Conservation (phyloP, 768 basidiomycete species). For the Boletus pseudopeckii region DNA sequence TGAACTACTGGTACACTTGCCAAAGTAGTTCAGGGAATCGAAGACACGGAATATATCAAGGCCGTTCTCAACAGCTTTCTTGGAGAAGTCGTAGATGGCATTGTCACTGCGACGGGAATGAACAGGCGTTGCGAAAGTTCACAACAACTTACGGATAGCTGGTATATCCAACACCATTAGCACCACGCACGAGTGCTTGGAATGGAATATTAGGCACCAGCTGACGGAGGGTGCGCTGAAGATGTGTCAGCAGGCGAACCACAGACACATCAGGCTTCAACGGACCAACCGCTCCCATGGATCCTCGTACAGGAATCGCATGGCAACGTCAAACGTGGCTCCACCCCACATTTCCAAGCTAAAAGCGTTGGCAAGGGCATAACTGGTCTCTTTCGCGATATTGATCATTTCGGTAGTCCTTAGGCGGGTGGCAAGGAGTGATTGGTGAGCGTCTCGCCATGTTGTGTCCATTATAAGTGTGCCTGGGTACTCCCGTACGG, state of each 20-base stretch:
- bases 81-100: constrained; percentile 98
- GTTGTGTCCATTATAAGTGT: constrained; percentile 98
- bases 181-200: constrained; percentile 97
- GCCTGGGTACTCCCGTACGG: constrained; percentile 93
- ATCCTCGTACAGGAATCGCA: constrained; percentile 99
- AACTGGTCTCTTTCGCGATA: constrained; percentile 96
- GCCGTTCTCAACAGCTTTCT: constrained; percentile 99
- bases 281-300: constrained; percentile 96
- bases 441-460: constrained; percentile 99
- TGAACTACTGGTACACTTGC: constrained; percentile 40
- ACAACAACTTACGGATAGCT: constrained; percentile 78
- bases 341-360: constrained; percentile 99
- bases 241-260: constrained; percentile 9
- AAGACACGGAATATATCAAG: constrained; percentile 99
- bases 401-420: constrained; percentile 97
- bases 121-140: background rate
- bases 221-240: constrained; percentile 83
- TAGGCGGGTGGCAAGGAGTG: constrained; percentile 91
- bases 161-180: constrained; percentile 98
- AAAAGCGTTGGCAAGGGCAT: constrained; percentile 93
- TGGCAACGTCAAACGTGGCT: constrained; percentile 97
- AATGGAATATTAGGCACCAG: constrained; percentile 98
- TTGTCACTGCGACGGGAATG: constrained; percentile 64
- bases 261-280: constrained; percentile 5
- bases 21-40: constrained; percentile 98